Conservation (phyloP, 225 moss, liverwort and hornwort species). For the Sphagnum tenellum region DNA sequence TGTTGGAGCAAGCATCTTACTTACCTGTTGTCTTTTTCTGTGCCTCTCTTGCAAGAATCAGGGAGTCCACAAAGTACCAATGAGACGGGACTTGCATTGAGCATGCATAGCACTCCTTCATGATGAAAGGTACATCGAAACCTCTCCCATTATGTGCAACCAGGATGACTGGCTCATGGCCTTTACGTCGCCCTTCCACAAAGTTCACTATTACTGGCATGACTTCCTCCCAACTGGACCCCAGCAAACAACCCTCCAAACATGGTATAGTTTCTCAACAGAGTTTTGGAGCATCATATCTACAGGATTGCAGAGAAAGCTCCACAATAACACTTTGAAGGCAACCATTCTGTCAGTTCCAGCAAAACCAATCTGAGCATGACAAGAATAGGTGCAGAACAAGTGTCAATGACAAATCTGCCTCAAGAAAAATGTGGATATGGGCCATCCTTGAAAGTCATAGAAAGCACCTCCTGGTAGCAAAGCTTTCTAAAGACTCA, state of each 20-base stretch:
- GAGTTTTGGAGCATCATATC: background rate
- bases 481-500: too few species aligned
- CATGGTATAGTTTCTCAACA: background rate
- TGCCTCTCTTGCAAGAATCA: constrained; percentile 35
- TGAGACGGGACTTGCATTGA: constrained; percentile 60
- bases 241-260: background rate
- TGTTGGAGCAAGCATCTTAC: too few species aligned
- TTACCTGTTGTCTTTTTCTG: too few species aligned
- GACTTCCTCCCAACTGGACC: constrained; percentile 75
- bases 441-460: too few species aligned
- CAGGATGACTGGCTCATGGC: constrained; percentile 57
- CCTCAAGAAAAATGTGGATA: too few species aligned
- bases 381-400: constrained; percentile 6
- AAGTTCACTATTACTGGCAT: constrained; percentile 76
- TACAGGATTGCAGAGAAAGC: background rate
- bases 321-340: background rate
- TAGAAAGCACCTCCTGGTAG: too few species aligned
- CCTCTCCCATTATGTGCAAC: constrained; percentile 91
- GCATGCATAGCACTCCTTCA: constrained; percentile 71
- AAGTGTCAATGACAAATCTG: constrained; percentile 4
- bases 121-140: constrained; percentile 94
- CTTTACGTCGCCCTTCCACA: constrained; percentile 74
- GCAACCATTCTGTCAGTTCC: too few species aligned
- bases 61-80: constrained; percentile 88
- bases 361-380: background rate